Percentiles rank a stretch among this genome's conserved stretches.
These are phyloP conservation scores for Solanum clarkiae DNA, from an alignment of 257 asterid genomes.

Conservation along the genomic window DNA sequence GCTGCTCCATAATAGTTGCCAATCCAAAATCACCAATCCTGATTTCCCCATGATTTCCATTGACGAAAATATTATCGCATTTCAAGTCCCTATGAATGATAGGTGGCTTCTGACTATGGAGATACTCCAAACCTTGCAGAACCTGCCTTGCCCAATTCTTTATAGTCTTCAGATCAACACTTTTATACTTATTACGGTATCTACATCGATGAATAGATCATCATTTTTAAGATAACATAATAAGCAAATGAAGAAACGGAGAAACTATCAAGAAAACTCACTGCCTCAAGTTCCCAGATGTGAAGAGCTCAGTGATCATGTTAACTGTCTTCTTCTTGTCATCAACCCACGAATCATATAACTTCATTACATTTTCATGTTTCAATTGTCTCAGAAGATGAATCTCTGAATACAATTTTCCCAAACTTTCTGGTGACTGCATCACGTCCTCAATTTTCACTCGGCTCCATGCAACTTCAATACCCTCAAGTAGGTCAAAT, in stretches of 20 bases:
- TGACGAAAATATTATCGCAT: constrained; percentile 10
- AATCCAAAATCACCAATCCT: constrained; percentile 24
- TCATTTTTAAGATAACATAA: background rate
- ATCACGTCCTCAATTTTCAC: constrained; percentile 43
- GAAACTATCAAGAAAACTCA: constrained; percentile 15
- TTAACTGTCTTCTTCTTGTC: constrained; percentile 62
- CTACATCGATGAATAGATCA: background rate
- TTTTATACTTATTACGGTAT: constrained; percentile 10
- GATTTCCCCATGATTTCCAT: constrained; percentile 8
- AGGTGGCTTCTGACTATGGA: constrained; percentile 13
- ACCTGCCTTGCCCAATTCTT: constrained; percentile 20
- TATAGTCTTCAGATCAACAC: constrained; percentile 7
- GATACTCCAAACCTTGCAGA: constrained; percentile 8
- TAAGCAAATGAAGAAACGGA: background rate
- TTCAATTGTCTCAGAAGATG: constrained; percentile 56
- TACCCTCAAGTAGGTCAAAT: constrained; percentile 66
- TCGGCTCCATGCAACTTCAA: constrained; percentile 84
- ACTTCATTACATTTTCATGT: constrained; percentile 45
- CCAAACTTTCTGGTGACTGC: constrained; percentile 56
- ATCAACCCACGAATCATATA: constrained; percentile 54
- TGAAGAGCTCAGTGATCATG: constrained; percentile 85
- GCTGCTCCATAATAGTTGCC: constrained; percentile 13
- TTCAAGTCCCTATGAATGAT: constrained; percentile 4
- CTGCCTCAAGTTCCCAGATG: constrained; percentile 80
- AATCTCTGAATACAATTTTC: constrained; percentile 63